Evolutionary conservation across 768 basidiomycete species (phyloP), one percentile per base, ranked within the genome.

Genomic region (Chlorophyllum brunneum): DNA sequence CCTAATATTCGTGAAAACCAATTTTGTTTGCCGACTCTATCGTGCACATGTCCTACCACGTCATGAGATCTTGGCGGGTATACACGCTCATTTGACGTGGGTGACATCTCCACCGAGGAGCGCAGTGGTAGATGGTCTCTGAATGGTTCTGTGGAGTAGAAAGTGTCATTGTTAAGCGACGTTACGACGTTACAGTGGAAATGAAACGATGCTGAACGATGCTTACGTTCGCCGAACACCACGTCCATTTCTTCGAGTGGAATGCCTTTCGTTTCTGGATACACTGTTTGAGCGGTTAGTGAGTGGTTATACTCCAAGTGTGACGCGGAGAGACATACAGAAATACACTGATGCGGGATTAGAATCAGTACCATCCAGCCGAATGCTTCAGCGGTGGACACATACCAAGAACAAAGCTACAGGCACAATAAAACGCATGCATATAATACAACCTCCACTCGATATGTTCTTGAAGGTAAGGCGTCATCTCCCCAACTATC

Each of bases 391-490:
- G 8, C 10, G 9, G 31, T 55, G 50, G 7, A 23, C 15, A 10
- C 47, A 59, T 61, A 81, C 80, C 86, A 42, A 91, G 71, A 44
- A 92, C 70, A 64, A 92, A 87, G 61, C 88, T 88, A 61, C 87
- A 82, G 8, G 76, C 79, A 63, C 89, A 91, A 69, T 89, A 93
- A 69, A 88, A 89, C 10, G 83, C 89, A 58, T 94, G 92, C 91
- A 95, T 92, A 1, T 88, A 88, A 68, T 95, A 95, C 47, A 95
- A 64, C 38, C 87, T 76, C 91, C 92, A 95, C 23, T 77, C 77
- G 58, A 95, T 93, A n/a, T 78, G 70, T 54, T 92, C 89, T 66
- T 94, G 92, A 31, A 94, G 71, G 44, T 82, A 76, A 1, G 92
- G 92, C 0, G 92, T 95, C 27, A 79, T 75, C 63, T 87, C 85